These are phyloP conservation scores for Kingdonia uniflora DNA, from an alignment of 164 flowering plant species.

Conservation along the genomic window DNA sequence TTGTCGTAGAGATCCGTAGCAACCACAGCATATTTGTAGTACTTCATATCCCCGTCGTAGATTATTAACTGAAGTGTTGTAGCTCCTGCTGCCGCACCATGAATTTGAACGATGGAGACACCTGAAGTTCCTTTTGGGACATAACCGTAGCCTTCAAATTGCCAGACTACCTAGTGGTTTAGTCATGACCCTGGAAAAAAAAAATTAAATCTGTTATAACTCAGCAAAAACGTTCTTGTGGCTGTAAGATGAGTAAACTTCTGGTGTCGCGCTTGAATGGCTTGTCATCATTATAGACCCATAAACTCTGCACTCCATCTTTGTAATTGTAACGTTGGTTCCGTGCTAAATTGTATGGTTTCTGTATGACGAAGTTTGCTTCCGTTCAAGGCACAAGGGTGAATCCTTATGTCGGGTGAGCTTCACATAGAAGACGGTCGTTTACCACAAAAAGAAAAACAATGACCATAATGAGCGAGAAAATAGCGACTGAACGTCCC, in stretches of 20 bases:
- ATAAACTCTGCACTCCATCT: too few species aligned
- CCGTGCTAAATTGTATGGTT: slow-evolving; percentile 2
- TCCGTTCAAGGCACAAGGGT: slow-evolving; percentile 8
- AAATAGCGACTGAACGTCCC: too few species aligned
- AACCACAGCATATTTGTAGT: slow-evolving; percentile 8
- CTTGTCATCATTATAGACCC: too few species aligned
- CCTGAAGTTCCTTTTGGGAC: too few species aligned
- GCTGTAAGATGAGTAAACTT: too few species aligned
- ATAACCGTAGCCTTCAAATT: slow-evolving; percentile 17
- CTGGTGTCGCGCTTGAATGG: slow-evolving; percentile 18
- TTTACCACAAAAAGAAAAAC: background rate
- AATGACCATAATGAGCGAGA: background rate
- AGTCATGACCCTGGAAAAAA: slow-evolving; percentile 23
- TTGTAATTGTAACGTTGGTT: slow-evolving; percentile 10
- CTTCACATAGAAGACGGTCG: background rate
- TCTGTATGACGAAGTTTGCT: too few species aligned
- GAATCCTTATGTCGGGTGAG: background rate
- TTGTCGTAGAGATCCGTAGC: too few species aligned
- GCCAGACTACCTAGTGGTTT: slow-evolving; percentile 27
- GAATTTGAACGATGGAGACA: background rate
- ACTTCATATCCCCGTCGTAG: slow-evolving; percentile 10
- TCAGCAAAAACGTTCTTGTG: too few species aligned
- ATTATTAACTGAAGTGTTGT: background rate
- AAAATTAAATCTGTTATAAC: too few species aligned
- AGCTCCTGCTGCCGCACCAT: background rate